Conservation (phyloP, 345 rosid species). For the Aquilaria malaccensis region DNA sequence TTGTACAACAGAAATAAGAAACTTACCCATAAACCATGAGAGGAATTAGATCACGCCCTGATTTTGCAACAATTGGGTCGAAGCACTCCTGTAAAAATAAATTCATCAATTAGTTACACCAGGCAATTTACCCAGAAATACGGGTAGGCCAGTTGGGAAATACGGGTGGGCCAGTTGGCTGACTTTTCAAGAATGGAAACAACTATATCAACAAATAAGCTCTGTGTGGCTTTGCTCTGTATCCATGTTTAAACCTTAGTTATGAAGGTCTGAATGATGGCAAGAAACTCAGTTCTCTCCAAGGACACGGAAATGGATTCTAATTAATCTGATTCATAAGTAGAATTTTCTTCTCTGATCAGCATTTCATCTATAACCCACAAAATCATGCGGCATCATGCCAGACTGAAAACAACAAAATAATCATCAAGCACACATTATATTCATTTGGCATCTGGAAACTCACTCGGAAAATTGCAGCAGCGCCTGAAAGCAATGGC, state of each 20-base stretch:
- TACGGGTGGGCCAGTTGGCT: no score
- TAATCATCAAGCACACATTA: not conserved
- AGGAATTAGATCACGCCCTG: conserved; percentile 98
- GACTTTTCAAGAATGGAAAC: no score
- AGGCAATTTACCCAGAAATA: no score
- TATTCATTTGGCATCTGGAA: not conserved
- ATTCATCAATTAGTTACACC: no score
- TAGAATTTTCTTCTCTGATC: not conserved
- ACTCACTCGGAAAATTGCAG: conserved; percentile 84
- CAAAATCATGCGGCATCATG: not conserved
- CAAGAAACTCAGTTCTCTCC: no score
- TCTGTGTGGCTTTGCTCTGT: no score
- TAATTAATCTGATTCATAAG: not conserved
- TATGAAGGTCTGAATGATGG: no score
- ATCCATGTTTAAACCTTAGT: no score
- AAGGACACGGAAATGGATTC: not conserved
- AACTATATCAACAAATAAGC: no score
- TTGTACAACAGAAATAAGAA: not conserved
- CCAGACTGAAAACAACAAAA: not conserved
- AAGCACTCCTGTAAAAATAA: conserved; percentile 73
- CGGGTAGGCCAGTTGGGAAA: no score
- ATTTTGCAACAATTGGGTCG: conserved; percentile 81
- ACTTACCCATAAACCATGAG: conserved; percentile 95
- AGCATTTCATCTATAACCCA: not conserved
- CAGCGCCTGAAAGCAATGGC: conserved; percentile 65